Base-by-base conservation (phyloP, 495 filamentous ascomycete species). In the Staphylotrichum longicolle region DNA sequence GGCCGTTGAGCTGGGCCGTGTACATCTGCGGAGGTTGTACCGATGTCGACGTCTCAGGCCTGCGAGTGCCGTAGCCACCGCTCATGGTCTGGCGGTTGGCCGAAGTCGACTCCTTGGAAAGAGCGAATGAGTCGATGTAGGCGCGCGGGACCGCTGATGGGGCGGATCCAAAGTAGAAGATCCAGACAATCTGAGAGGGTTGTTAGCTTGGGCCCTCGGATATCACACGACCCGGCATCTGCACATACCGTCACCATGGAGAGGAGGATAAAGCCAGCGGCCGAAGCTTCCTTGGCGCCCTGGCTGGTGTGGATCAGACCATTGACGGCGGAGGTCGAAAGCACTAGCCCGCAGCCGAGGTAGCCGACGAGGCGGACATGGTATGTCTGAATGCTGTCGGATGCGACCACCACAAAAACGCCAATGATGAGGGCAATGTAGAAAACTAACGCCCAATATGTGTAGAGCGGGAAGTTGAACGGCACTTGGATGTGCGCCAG, bases 161-260 rank as follows among this genome's bases (percentile, higher is more conserved):
- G 3, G 90, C 86, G 7, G 94, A 96, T 59, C 94, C 94, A 68
- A 96, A 99, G 78, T 98, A 96, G 77, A 96, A 96, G 62, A 98
- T 96, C 94, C 94, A 99, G 51, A 98, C 84, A 68, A 97, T 90
- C 93, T 97, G 63, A 46, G 12, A 10, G 32, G 6, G n/a, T 32
- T 50, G 20, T 72, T 60, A 75, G 69, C 53, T 27, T 27, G 20
- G 20, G 0, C 20, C 20, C 20, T 27, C 1, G 20, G 20, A 27
- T 27, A 27, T 27, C 20, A 27, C 1, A 27, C 20, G 20, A 27
- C 20, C 20, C 20, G 20, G 20, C 20, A 27, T 27, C 20, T 27
- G n/a, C 11, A 81, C 88, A 70, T 81, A 96, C 93, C 70, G 89
- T 85, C 56, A 98, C 87, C 86, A 98, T 97, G 40, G 93, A 90